Conservation (phyloP, 257 asterid species). For the Schizonepeta tenuifolia region DNA sequence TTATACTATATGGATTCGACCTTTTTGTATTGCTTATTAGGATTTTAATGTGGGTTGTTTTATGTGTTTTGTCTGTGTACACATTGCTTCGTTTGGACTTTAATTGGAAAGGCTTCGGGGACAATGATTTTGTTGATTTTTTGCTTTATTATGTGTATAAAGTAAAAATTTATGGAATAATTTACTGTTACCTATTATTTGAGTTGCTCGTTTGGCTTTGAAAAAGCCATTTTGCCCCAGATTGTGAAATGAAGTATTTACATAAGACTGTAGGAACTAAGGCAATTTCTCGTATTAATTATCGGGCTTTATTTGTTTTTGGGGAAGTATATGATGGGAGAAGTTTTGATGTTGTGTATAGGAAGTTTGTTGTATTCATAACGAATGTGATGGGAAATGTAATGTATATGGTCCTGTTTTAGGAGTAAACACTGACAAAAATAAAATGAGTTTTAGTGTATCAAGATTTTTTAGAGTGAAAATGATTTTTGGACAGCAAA, state of each 20-base stretch:
- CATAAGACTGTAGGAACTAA: background rate
- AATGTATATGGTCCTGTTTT: background rate
- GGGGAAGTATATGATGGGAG: background rate
- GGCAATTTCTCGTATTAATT: background rate
- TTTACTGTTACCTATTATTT: background rate
- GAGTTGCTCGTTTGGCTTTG: slow-evolving; percentile 18
- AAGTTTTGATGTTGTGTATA: background rate
- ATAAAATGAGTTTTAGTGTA: background rate
- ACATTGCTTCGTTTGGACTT: background rate
- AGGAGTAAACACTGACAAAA: background rate
- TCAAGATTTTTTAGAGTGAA: background rate
- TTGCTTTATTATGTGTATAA: background rate
- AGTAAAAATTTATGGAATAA: background rate
- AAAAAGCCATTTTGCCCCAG: background rate
- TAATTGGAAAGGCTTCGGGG: slow-evolving; percentile 8
- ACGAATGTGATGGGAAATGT: background rate
- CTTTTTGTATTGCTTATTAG: background rate
- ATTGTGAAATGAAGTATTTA: background rate
- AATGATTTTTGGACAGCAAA: background rate
- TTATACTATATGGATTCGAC: too few relatives aligned
- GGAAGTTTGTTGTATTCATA: background rate
- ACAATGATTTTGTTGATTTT: background rate
- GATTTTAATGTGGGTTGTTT: slow-evolving; percentile 27
- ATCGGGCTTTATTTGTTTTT: background rate
- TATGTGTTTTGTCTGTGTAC: slow-evolving; percentile 5